Base-by-base conservation (phyloP, 495 filamentous ascomycete species). In the Lentithecium fluviatile region DNA sequence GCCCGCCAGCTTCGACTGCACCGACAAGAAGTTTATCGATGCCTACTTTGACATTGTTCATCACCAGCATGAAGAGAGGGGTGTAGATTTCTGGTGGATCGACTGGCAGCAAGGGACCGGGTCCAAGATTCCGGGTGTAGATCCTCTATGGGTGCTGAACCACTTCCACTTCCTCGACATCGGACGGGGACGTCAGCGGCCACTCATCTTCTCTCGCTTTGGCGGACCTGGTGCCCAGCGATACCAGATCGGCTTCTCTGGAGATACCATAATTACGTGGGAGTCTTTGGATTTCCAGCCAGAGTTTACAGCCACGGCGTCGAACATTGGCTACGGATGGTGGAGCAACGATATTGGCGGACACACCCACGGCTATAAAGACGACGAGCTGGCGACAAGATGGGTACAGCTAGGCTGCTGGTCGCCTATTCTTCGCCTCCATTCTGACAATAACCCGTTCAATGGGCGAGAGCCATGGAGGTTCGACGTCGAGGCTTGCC, bases 331-430 rank as follows among this genome's bases (percentile, higher is more conserved):
- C 2, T 85, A 80, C 56, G 82, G 82, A 8, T 85, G 82, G 82
- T 85, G 83, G 83, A 83, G 80, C 52, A 81, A 85, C 64, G 83
- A 85, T 58, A 84, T 85, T 45, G 83, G 83, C 20, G 83, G 83
- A 21, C 83, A 85, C 62, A 75, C 75, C 52, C 68, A 64, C 12
- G 83, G 83, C 1, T 60, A 66, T 6, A 76, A 75, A 10, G 80
- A 80, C 52, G 80, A 83, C 45, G 79, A 85, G 56, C 74, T 85
- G 11, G 68, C 74, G 0, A 75, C 77, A 19, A 78, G 83, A 47
- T 85, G 82, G 83, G 76, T 82, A 6, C 83, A 85, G 64, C 73
- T 80, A 0, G 83, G 83, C 7, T 74, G 71, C 2, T 85, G 83
- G 67, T 83, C 80, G 0, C 82, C 83, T 4, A 81, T 85, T 47